Evolutionary conservation across 768 basidiomycete species (phyloP), one percentile per base, ranked within the genome.

Genomic region (Lactarius evosmus): DNA sequence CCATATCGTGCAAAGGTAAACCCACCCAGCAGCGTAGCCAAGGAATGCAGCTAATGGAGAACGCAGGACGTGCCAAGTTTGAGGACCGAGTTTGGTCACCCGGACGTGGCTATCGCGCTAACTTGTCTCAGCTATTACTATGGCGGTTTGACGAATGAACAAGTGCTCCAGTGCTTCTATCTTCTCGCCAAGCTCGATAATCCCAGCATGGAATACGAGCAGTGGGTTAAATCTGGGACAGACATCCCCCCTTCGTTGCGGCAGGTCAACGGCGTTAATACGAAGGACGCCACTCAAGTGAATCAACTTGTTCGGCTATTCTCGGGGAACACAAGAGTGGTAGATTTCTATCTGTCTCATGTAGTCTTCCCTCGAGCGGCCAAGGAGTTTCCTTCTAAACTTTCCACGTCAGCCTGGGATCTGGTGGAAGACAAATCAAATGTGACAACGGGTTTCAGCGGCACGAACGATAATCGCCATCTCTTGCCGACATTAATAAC

Each of bases 401-500:
- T 84, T 19, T 66, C 78, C 5, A 79, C 82, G 14, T 80, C 78
- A 1, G 77, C 76, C 1, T 84, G 83, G 83, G 83, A 84, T 72
- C 69, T 84, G 46, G 82, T 79, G 0, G 78, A 79, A 53, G 61
- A 58, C 3, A 79, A 75, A 51, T 29, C 33, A 12, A 64, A 74
- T 25, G 33, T 74, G 16, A 79, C 74, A 0, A 82, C 81, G 0
- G 82, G 80, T 1, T 84, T 84, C 65, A 83, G 81, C 57, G 83
- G 83, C 17, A 84, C 83, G 0, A 84, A 84, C 50, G 83, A 84
- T 56, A 76, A 76, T 34, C 73, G 71, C 16, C 67, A 72, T 59
- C 66, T 75, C 12, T 57, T 78, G 8, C 78, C 78, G 0, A 63
- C 71, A 0, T 71, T 75, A 3, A 75, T 78, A 12, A 57, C 63